phyloP scores from a whole-genome alignment of 179 eudicot species.

The Silene vulgaris region DNA sequence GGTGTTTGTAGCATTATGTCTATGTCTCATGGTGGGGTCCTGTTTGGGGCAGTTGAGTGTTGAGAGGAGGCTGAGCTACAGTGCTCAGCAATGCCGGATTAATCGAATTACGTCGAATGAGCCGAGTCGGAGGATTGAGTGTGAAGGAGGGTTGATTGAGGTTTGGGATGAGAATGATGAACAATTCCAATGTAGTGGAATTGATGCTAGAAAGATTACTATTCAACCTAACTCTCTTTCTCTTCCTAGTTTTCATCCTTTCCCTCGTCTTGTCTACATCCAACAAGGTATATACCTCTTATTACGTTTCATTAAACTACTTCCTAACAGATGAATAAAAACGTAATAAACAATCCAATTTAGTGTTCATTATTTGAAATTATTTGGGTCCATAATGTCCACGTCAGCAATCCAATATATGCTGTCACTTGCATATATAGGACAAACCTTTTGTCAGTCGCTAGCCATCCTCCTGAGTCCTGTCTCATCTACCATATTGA shows the following conservation, averaged over 20 bases:
- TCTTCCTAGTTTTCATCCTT: constrained; percentile 55
- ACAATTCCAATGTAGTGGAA: constrained; percentile 64
- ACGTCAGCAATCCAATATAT: too few species aligned
- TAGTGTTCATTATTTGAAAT: too few species aligned
- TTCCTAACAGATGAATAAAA: too few species aligned
- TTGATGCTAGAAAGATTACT: constrained; percentile 40
- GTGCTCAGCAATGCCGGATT: constrained; percentile 48
- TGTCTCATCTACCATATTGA: too few species aligned
- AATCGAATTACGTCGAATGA: constrained; percentile 35
- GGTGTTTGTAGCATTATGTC: constrained; percentile 32
- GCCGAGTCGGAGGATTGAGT: constrained; percentile 41
- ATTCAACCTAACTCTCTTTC: constrained; percentile 47
- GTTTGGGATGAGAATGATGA: constrained; percentile 55
- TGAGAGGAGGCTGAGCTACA: constrained; percentile 25
- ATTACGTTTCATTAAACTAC: not conserved
- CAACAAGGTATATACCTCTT: constrained; percentile 34
- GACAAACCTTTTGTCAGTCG: too few species aligned
- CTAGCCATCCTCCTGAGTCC: too few species aligned
- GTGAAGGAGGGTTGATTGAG: constrained; percentile 58
- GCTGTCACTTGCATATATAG: too few species aligned
- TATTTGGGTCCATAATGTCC: too few species aligned
- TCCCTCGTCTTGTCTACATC: constrained; percentile 58
- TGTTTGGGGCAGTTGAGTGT: constrained; percentile 16
- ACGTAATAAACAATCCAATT: too few species aligned
- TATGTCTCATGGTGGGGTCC: constrained; percentile 35